A percentile compares a stretch with the other conserved stretches of the same genome.
Conservation (phyloP, 192 early-diverging fungal species). For the Glomus cerebriforme region DNA sequence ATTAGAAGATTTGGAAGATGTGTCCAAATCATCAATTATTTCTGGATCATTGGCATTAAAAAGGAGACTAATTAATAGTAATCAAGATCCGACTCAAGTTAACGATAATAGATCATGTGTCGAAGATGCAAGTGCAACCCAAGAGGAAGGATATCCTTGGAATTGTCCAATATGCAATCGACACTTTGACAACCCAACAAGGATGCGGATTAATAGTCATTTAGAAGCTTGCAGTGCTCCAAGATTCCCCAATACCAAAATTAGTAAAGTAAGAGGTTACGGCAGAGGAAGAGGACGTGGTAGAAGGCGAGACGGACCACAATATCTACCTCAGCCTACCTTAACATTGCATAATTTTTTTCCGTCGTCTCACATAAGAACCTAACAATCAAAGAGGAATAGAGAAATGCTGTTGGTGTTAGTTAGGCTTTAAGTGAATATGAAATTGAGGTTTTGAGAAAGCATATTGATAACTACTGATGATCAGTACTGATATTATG, state of each 20-base stretch:
- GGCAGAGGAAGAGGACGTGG: neutral
- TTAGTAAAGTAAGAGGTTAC: neutral
- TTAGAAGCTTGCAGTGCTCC: neutral
- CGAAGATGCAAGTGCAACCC: neutral
- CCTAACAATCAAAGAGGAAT: neutral
- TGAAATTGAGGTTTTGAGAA: no score
- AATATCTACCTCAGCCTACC: neutral
- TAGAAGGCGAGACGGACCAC: neutral
- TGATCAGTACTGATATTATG: no score
- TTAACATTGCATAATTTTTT: neutral
- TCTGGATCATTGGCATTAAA: neutral
- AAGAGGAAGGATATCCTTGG: neutral
- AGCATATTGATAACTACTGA: no score
- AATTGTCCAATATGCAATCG: neutral
- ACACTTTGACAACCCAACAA: neutral
- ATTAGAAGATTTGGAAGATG: neutral
- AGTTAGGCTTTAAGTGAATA: no score
- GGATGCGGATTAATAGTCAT: neutral
- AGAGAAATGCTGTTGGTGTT: neutral
- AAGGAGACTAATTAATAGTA: neutral
- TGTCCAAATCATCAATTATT: neutral
- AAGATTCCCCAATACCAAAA: neutral
- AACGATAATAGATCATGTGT: neutral
- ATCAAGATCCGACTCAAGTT: neutral
- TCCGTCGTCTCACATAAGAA: neutral